Percentiles rank a stretch among this genome's conserved stretches.
Evolutionary conservation across 768 basidiomycete species (phyloP).

Genomic region (Pholiota microspora): DNA sequence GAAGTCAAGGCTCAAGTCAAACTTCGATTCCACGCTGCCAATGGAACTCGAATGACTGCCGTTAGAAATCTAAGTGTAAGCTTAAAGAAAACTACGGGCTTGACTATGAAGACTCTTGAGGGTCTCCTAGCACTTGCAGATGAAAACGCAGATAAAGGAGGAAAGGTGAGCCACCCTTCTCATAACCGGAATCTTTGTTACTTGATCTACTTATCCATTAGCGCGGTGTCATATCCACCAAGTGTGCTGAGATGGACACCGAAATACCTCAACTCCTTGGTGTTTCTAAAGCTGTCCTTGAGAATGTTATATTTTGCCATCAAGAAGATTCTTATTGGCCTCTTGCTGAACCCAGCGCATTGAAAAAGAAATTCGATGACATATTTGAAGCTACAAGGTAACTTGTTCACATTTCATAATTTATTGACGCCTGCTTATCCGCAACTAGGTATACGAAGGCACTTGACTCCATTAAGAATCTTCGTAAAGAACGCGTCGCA

Average conservation of each 20-base stretch:
- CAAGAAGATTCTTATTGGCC: slow-evolving; percentile 99
- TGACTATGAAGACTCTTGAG: slow-evolving; percentile 98
- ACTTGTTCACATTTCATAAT: slow-evolving; percentile 13
- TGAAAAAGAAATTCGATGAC: slow-evolving; percentile 99
- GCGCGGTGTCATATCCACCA: slow-evolving; percentile 91
- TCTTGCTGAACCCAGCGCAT: slow-evolving; percentile 78
- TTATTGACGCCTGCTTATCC: neutral
- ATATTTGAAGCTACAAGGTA: slow-evolving; percentile 98
- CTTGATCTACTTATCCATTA: slow-evolving; percentile 26
- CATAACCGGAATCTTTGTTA: neutral
- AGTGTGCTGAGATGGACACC: slow-evolving; percentile 94
- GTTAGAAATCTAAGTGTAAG: slow-evolving; percentile 90
- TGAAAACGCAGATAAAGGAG: slow-evolving; percentile 58
- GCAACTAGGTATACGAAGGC: slow-evolving; percentile 88
- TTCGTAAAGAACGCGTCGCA: slow-evolving; percentile 87
- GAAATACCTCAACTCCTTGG: slow-evolving; percentile 94
- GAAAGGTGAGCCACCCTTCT: slow-evolving; percentile 61
- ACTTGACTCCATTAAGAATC: slow-evolving; percentile 82
- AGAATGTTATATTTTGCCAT: slow-evolving; percentile 99
- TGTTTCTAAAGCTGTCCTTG: slow-evolving; percentile 96
- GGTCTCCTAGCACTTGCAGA: slow-evolving; percentile 80
- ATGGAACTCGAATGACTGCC: slow-evolving; percentile 87
- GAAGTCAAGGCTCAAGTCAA: slow-evolving; percentile 99
- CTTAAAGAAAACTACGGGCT: slow-evolving; percentile 77
- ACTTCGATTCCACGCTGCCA: slow-evolving; percentile 87